Base-by-base conservation (phyloP, 2,329 filamentous ascomycete species). In the Alternaria sp. region DNA sequence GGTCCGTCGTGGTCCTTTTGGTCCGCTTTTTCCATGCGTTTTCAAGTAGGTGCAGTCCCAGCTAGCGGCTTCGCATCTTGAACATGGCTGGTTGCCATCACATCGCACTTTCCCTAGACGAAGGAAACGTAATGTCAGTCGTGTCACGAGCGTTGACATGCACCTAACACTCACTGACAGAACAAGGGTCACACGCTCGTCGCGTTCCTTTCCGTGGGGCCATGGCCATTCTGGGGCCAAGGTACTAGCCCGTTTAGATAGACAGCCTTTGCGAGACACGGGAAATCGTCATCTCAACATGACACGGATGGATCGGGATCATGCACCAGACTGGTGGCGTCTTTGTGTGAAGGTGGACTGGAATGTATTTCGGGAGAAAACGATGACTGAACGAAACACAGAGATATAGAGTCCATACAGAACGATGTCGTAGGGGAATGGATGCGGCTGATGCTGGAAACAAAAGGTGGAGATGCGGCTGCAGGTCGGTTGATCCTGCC, bases 21-120 rank as follows among this genome's bases (percentile, higher is more conserved):
- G 76, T 20, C 76, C 76, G 26, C 75, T 78, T 60, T 79, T 79
- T 10, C 75, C 75, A 58, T 78, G 76, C 4, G 74, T 78, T 58
- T 79, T 79, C 44, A 79, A 68, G 62, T 76, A 79, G 25, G 76
- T 79, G 61, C 76, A 79, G 46, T 77, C 76, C 75, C 75, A 79
- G n/a, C 71, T 74, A 28, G 76, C 76, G 18, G 75, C 74, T 41
- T 70, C 65, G 56, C 77, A 79, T 45, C 76, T 70, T 21, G 73
- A 71, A 59, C 77, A 79, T 28, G 77, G 77, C 55, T 75, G 71
- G 28, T 75, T 75, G 51, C 77, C 77, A 54, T 79, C 76, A 41
- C 77, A 79, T 53, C 76, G 68, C 25, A 78, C 73, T 61, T 79
- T 79, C 45, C 60, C 60, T 63, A 15, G 8, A 30, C 14, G 12